Percentiles rank a stretch among this genome's conserved stretches.
Evolutionary conservation across 768 basidiomycete species (phyloP).

Genomic region (Rhodotorula kratochvilovae): DNA sequence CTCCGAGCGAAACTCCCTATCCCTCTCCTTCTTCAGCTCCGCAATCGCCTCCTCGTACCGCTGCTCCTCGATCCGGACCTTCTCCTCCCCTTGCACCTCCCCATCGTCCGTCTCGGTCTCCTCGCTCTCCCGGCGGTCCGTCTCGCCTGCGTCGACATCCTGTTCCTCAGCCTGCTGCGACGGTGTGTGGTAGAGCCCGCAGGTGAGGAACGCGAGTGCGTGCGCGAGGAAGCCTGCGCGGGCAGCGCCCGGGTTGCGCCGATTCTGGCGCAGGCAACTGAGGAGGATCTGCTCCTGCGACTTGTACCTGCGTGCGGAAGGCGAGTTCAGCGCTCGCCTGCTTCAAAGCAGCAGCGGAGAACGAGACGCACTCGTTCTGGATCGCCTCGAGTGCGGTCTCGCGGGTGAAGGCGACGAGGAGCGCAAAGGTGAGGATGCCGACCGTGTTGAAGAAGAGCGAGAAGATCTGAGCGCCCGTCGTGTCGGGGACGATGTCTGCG

Average conservation of each 20-base stretch:
- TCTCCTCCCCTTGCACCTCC: background rate
- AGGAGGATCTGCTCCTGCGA: slow-evolving; percentile 1
- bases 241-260: background rate
- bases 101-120: background rate
- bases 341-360: background rate
- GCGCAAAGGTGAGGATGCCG: slow-evolving; percentile 23
- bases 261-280: background rate
- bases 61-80: background rate
- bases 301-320: slow-evolving; percentile 5
- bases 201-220: background rate
- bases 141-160: background rate
- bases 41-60: slow-evolving; percentile 22
- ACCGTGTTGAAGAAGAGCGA: slow-evolving; percentile 8
- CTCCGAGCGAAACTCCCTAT: slow-evolving; percentile 21
- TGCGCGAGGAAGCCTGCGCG: background rate
- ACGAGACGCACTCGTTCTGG: slow-evolving; percentile 9
- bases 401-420: slow-evolving; percentile 24
- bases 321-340: background rate
- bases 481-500: background rate
- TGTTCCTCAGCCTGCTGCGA: slow-evolving; percentile 7
- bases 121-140: background rate
- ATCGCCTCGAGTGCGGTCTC: slow-evolving; percentile 25
- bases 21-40: slow-evolving; percentile 14
- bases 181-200: slow-evolving; percentile 7
- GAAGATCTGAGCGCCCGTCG: background rate